Base-by-base conservation (phyloP, 495 filamentous ascomycete species). In the Xylaria grammica region DNA sequence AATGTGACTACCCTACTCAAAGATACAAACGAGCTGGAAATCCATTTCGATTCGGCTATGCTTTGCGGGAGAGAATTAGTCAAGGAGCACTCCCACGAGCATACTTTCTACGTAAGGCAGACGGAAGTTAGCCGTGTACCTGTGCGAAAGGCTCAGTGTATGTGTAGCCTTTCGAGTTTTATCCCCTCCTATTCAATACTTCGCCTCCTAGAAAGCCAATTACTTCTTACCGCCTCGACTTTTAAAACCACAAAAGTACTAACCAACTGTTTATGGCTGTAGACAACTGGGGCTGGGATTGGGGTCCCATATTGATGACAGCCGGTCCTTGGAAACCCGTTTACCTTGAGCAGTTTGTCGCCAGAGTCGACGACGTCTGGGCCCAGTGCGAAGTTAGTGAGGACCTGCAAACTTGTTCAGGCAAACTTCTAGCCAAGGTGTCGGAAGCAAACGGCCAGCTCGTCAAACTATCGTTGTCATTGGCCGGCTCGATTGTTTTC, bases 221-320 rank as follows among this genome's bases (percentile, higher is more conserved):
- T n/a, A n/a, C n/a, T n/a, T n/a, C n/a, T n/a, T n/a, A n/a, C n/a
- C n/a, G n/a, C n/a, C n/a, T n/a, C n/a, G n/a, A n/a, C n/a, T n/a
- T n/a, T n/a, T n/a, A n/a, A n/a, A n/a, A n/a, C n/a, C n/a, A n/a
- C n/a, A n/a, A n/a, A n/a, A n/a, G n/a, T n/a, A 42, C 0, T 44
- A 19, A 20, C 53, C 51, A 52, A 63, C 40, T 20, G 1, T 48
- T 34, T 3, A 90, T 27, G 4, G 5, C 32, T 48, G 9, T 24
- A 64, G 62, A 91, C 65, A 88, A 91, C 63, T 92, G 88, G 87
- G 90, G 91, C 26, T 94, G 91, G 91, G 91, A 94, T 70, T 94
- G 90, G 91, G 91, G 90, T 10, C 91, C 91, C 24, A 82, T 87
- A 5, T 64, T 93, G 24, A 81, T 91, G 69, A 91, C 89, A 7